Base-by-base conservation (phyloP, 2,329 filamentous ascomycete genomes). In the Verticillium tricorpus region DNA sequence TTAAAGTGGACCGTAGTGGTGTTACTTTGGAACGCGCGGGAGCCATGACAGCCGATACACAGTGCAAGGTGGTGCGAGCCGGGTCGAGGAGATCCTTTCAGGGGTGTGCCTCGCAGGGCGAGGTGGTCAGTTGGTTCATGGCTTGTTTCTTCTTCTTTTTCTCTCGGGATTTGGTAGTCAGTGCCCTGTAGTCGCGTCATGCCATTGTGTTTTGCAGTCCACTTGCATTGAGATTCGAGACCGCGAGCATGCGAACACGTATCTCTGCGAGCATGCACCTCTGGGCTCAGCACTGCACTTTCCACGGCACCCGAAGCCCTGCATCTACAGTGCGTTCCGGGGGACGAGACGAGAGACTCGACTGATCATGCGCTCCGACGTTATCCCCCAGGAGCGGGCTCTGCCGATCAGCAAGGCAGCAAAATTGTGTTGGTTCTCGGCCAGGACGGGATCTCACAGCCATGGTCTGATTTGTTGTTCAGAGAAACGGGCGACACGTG, bases 31-130 rank as follows among this genome's bases (percentile, higher is more conserved):
- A 56, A 60, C 39, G 57, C 59, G 61, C 63, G 62, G 62, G 63
- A 65, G 63, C 62, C 61, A 62, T 56, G 62, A 65, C 63, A 64
- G 63, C 60, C 62, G 62, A 65, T 64, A 50, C 45, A 50, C 45
- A 22, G 45, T 50, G 45, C 19, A 50, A 50, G 22, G 45, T 50
- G 45, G 45, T 50, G 45, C 45, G n/a, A 50, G 8, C 45, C n/a
- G n/a, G 45, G 19, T 11, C 45, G 37, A 40, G 37, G 17, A 40
- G 37, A 40, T 40, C 37, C 45, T 14, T 50, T 12, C 45, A 50
- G 45, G 45, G 45, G 45, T 50, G n/a, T 14, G n/a, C 19, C 45
- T 25, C n/a, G 45, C 34, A 35, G 34, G 45, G 39, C 39, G 22
- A 22, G n/a, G 45, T 28, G 6, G 4, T 28, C 28, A 28, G 28